phyloP scores from a whole-genome alignment of 371 early-diverging fungal species.

The Homolaphlyctis polyrhiza region DNA sequence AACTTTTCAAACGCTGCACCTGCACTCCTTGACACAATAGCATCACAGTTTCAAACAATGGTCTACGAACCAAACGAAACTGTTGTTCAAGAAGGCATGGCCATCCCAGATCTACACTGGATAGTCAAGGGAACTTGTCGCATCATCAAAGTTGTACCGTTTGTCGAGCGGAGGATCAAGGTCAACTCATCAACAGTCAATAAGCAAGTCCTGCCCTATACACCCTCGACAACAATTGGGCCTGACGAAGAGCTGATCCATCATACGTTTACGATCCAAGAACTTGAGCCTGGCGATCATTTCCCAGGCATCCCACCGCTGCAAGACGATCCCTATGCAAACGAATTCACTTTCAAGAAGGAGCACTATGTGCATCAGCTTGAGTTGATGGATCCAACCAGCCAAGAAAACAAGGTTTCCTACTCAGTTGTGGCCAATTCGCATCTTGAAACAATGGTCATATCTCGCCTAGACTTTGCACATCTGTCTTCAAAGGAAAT shows the following conservation, averaged over 20 bases:
- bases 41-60: slow-evolving; percentile 9
- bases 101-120: slow-evolving; percentile 18
- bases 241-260: slow-evolving; percentile 18
- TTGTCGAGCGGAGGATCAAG: slow-evolving; percentile 13
- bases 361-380: neutral
- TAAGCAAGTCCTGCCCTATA: slow-evolving; percentile 11
- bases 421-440: slow-evolving; percentile 20
- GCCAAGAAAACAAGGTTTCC: slow-evolving; percentile 10
- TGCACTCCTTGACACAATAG: slow-evolving; percentile 12
- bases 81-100: slow-evolving; percentile 24
- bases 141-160: slow-evolving; percentile 23
- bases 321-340: neutral
- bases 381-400: slow-evolving; percentile 1
- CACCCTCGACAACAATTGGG: neutral
- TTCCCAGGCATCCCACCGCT: slow-evolving; percentile 23
- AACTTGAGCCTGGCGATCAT: slow-evolving; percentile 22
- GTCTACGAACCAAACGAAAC: slow-evolving; percentile 18
- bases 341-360: neutral
- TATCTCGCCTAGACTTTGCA: slow-evolving; percentile 21
- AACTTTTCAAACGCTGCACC: slow-evolving; percentile 7
- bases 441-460: slow-evolving; percentile 21
- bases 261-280: slow-evolving; percentile 20
- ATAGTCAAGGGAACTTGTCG: slow-evolving; percentile 21
- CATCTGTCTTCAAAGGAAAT: slow-evolving; percentile 18
- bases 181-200: neutral